Evolutionary conservation across 306 rosid genomes (phyloP).

Genomic region (Vicia villosa): DNA sequence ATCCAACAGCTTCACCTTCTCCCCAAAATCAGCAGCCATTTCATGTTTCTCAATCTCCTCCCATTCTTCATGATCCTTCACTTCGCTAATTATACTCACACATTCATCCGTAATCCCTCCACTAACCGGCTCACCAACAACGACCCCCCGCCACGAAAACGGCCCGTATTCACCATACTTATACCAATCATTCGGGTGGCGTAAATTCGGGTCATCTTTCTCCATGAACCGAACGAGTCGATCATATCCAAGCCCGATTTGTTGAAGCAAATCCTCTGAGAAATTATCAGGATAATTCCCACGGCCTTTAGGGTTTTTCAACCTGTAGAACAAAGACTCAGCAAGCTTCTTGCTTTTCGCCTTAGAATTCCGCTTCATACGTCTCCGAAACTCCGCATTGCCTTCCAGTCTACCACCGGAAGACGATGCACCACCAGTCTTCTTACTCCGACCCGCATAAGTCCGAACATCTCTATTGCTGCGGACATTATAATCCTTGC

Average conservation of each 20-base stretch:
- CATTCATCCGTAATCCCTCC: conserved; percentile 75
- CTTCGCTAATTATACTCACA: conserved; percentile 74
- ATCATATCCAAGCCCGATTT: conserved; percentile 84
- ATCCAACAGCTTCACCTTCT: conserved; percentile 63
- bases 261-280: conserved; percentile 78
- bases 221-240: conserved; percentile 87
- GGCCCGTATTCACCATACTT: conserved; percentile 91
- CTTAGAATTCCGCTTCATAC: conserved; percentile 57
- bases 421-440: conserved; percentile 50
- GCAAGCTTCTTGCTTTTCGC: conserved; percentile 61
- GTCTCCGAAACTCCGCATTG: conserved; percentile 56
- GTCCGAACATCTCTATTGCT: conserved; percentile 43
- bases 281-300: conserved; percentile 69
- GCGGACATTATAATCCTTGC: conserved; percentile 22
- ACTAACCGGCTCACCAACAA: conserved; percentile 75
- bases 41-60: conserved; percentile 83
- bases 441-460: conserved; percentile 75
- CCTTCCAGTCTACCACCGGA: conserved; percentile 67
- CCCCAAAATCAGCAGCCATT: conserved; percentile 70
- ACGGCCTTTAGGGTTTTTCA: conserved; percentile 58
- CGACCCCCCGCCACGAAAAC: conserved; percentile 88
- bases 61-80: conserved; percentile 86
- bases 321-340: conserved; percentile 68
- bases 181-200: conserved; percentile 89
- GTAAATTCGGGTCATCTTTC: conserved; percentile 84